Base-by-base conservation (phyloP, 2,329 filamentous ascomycete species). In the Thelonectria blattea region DNA sequence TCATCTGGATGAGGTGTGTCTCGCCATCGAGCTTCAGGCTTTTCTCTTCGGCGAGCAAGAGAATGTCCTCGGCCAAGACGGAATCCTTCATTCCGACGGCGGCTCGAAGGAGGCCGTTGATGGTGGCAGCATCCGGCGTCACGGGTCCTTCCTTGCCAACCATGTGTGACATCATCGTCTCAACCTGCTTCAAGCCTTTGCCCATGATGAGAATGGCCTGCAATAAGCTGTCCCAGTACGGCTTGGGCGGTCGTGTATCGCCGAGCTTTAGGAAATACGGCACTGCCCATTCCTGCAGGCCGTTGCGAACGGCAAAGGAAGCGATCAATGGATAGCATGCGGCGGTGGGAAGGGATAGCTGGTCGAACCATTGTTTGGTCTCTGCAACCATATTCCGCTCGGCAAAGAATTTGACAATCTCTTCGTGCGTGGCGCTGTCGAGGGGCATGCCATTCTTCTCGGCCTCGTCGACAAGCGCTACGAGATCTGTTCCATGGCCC, bases 91-190 rank as follows among this genome's bases (percentile, higher is more conserved):
- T 83, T n/a, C 85, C 84, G 64, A 89, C 88, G 10, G 92, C 91
- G 58, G 88, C 87, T 54, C 86, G 83, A 17, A 98, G 83, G 24
- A 98, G 81, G 6, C 81, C 79, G 71, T 98, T 96, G 68, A 98
- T 87, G 6, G 90, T 92, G 3, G 83, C 77, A 7, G 88, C 88
- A 56, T 91, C 88, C 0, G 92, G 86, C 7, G 79, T 75, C 3
- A 83, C 66, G 15, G 78, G 76, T 57, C 80, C 72, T 58, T 82
- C 74, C 18, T 88, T 81, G 45, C 85, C 80, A 60, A 95, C 85
- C 86, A 93, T 92, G 65, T 88, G 85, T 83, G 61, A 93, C 82
- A 71, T 92, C 88, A 73, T 92, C 18, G 60, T 66, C 43, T 73
- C 67, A 11, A 78, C 72, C 43, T 76, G 72, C 14, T 68, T 86